Conservation (phyloP, 2,329 filamentous ascomycete genomes). For the Microdochium paspali region DNA sequence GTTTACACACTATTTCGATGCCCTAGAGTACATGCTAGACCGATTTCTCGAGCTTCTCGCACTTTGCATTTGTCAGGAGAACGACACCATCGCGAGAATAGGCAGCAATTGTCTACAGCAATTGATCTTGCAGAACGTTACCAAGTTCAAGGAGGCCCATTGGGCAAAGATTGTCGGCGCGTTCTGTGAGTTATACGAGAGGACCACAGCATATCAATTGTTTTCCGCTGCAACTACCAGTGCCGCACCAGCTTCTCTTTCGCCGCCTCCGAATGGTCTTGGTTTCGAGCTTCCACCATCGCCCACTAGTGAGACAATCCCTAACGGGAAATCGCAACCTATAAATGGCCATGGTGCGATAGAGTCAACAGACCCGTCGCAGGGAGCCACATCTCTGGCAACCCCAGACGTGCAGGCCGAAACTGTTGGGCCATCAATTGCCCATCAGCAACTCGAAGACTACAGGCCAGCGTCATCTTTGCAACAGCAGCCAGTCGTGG, state of each 20-base stretch:
- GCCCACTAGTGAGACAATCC: conserved; percentile 23
- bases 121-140: conserved; percentile 90
- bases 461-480: conserved; percentile 70
- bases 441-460: conserved; percentile 61
- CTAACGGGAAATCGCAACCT: conserved; percentile 48
- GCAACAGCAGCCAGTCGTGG: conserved; percentile 82
- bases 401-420: conserved; percentile 10
- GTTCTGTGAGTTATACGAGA: conserved; percentile 91
- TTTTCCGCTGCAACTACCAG: conserved; percentile 71
- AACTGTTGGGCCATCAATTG: conserved; percentile 14
- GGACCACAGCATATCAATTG: conserved; percentile 88
- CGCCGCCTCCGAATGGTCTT: conserved; percentile 43
- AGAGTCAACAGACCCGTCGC: conserved; percentile 16
- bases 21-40: conserved; percentile 95
- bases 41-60: conserved; percentile 91
- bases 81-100: conserved; percentile 95
- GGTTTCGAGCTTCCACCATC: conserved; percentile 37
- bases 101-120: conserved; percentile 98
- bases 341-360: conserved; percentile 46
- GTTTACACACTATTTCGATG: conserved; percentile 97
- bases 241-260: conserved; percentile 35
- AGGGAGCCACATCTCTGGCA: conserved; percentile 9
- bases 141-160: conserved; percentile 77
- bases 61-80: conserved; percentile 97
- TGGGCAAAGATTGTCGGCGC: conserved; percentile 93